Conservation (phyloP, 2,329 filamentous ascomycete species). For the Fusarium falciforme region DNA sequence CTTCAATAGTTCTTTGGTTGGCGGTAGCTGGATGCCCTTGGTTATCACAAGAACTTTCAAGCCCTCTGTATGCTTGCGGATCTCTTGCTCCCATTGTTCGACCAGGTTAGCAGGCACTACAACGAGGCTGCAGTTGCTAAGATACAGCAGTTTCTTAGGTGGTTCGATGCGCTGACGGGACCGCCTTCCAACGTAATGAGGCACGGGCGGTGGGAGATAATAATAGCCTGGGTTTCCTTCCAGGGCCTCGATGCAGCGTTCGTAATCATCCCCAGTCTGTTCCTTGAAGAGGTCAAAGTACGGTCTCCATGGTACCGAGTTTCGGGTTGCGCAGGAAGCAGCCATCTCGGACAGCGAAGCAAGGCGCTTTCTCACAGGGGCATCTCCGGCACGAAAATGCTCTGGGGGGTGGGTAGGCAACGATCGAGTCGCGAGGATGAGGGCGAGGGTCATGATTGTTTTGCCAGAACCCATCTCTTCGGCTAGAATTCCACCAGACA, state of each 20-base stretch:
- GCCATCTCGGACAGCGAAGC: slow-evolving; percentile 81
- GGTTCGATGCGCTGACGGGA: slow-evolving; percentile 12
- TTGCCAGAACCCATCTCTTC: slow-evolving; percentile 89
- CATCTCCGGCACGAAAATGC: slow-evolving; percentile 60
- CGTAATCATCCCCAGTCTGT: slow-evolving; percentile 61
- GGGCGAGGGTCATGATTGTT: slow-evolving; percentile 84
- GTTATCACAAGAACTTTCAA: slow-evolving; percentile 75
- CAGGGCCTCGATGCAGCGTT: slow-evolving; percentile 67
- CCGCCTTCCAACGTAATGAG: slow-evolving; percentile 42
- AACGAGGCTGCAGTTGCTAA: slow-evolving; percentile 79
- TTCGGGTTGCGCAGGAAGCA: slow-evolving; percentile 73
- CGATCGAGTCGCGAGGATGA: slow-evolving; percentile 80
- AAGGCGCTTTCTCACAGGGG: slow-evolving; percentile 57
- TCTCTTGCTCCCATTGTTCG: slow-evolving; percentile 85
- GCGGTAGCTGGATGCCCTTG: slow-evolving; percentile 66
- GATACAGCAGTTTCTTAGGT: slow-evolving; percentile 63
- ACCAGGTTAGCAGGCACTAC: slow-evolving; percentile 87
- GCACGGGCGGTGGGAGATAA: slow-evolving; percentile 59
- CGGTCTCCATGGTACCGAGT: slow-evolving; percentile 76
- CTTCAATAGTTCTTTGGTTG: slow-evolving; percentile 65
- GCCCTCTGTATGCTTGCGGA: slow-evolving; percentile 77
- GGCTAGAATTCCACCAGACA: slow-evolving; percentile 80
- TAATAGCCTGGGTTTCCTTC: slow-evolving; percentile 70
- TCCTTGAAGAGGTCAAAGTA: slow-evolving; percentile 66
- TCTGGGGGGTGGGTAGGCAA: slow-evolving; percentile 75